Base-by-base conservation (phyloP, 23 red algal species). In the Agarophyton chilense region DNA sequence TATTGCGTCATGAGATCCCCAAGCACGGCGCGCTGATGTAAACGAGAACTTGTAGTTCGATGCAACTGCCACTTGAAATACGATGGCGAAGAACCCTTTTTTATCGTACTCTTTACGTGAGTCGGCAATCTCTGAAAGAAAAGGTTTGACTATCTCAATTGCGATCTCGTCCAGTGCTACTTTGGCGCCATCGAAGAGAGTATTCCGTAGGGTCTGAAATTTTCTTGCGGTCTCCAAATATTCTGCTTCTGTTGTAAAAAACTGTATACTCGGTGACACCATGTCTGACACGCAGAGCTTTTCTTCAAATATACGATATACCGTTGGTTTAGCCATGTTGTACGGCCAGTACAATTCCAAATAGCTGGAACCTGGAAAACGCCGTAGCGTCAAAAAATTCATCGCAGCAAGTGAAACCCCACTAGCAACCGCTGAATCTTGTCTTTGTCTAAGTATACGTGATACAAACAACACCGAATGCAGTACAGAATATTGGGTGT, bases 1-100 rank as follows among this genome's bases (percentile, higher is more conserved):
- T 7, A 0, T 84, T 43, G 31, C 66, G 38, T 68, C 54, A 66
- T 84, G 79, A n/a, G 1, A 66, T 22, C 79, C 43, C 14, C 53
- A 53, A 9, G 79, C 60, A 0, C 43, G 55, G 13, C 79, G 38
- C 38, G 60, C 54, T 14, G 81, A 86, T 41, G 71, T 58, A 53
- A 86, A 86, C 14, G 14, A 21, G 71, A 86, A 86, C 63, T 53
- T 70, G 57, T 86, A 86, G 60, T 73, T 4, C 0, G 81, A 31
- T 54, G 0, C 43, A 29, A 72, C 81, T 12, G 62, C 3, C 21
- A 58, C 62, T 53, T 86, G 81, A 14, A 72, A 56, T 26, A 4
- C 10, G 25, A 86, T 28, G 62, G 81, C 60, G 51, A 47, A 86
- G 28, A 86, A 1, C 18, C 40, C 65, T 33, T 72, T 86, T 54